Evolutionary conservation across 176 grass and related monocot species (phyloP), one percentile per base, ranked within the genome.

Genomic region (Rhipidocladum racemiflorum): DNA sequence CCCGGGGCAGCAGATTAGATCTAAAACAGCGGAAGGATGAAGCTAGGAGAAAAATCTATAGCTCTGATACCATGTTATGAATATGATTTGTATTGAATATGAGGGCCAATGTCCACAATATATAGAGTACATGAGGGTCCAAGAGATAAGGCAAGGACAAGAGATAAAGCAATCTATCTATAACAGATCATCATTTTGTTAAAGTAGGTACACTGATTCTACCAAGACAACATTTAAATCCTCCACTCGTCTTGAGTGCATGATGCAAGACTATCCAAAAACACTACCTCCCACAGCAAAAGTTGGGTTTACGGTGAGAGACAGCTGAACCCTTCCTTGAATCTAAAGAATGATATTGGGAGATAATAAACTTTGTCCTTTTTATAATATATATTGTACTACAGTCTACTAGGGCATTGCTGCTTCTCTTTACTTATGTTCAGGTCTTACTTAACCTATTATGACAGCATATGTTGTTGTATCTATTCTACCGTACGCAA

Each of bases 231-330:
- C 92, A 82, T 98, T 98, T 84, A 98, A 93, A 78, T 95, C 96
- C 2, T 93, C 96, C 38, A 98, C 96, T 80, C 90, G 96, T 61
- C 73, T 98, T 71, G 96, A 98, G 65, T 98, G 96, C 84, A 98
- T 98, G 96, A 98, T 98, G 92, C 96, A 98, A 88, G 96, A 98
- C 78, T 98, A 98, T 87, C 96, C 96, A 79, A 98, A 98, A 82
- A 93, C 92, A 55, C 42, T 98, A 42, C 82, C 88, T 74, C 88
- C 96, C 28, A 90, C 85, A 24, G 86, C 90, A 54, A 98, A 88
- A 81, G 96, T 98, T 93, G 96, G 96, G 51, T 98, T 98, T 82
- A 98, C 96, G 53, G 96, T 98, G 90, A 88, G n/a, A n/a, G 40
- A 42, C 76, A 44, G 9, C 30, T 57, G 13, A 67, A 66, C 10